Percentiles rank a stretch among this genome's conserved stretches.
Evolutionary conservation across 129 eudicot species (phyloP).

Genomic region (Lactuca saligna): DNA sequence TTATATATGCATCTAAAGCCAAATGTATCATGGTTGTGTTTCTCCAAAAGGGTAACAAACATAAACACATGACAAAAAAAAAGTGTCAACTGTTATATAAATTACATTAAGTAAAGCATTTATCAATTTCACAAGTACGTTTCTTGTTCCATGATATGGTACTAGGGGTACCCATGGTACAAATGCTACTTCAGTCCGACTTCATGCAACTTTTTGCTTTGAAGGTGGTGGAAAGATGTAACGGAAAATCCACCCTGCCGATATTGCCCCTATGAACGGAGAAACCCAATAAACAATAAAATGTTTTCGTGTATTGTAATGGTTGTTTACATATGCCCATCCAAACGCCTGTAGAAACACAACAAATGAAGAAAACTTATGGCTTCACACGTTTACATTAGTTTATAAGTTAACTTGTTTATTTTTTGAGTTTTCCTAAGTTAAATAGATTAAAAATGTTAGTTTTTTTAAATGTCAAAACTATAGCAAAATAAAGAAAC

Average conservation of each 20-base stretch:
- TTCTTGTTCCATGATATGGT: neutral
- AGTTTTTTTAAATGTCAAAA: too few species aligned
- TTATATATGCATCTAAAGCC: too few species aligned
- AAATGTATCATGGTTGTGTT: too few species aligned
- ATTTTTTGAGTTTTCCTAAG: too few species aligned
- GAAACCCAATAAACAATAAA: constrained; percentile 72
- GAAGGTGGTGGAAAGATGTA: constrained; percentile 54
- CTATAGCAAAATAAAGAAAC: too few species aligned
- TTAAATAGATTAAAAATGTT: too few species aligned
- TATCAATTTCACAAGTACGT: neutral
- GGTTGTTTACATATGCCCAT: constrained; percentile 69
- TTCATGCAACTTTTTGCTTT: constrained; percentile 48
- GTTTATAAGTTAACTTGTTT: too few species aligned
- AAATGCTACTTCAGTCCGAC: constrained; percentile 3
- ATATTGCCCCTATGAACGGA: constrained; percentile 66
- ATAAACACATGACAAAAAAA: neutral
- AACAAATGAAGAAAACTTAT: too few species aligned
- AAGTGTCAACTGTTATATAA: too few species aligned
- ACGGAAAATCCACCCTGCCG: constrained; percentile 67
- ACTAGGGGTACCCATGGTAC: constrained; percentile 7
- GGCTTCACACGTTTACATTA: too few species aligned
- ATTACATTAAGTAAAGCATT: neutral
- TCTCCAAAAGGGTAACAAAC: neutral
- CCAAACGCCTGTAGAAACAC: constrained; percentile 57
- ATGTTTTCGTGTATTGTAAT: constrained; percentile 70